Conservation (phyloP, 208 protist genomes). For the Leptomonas seymouri region DNA sequence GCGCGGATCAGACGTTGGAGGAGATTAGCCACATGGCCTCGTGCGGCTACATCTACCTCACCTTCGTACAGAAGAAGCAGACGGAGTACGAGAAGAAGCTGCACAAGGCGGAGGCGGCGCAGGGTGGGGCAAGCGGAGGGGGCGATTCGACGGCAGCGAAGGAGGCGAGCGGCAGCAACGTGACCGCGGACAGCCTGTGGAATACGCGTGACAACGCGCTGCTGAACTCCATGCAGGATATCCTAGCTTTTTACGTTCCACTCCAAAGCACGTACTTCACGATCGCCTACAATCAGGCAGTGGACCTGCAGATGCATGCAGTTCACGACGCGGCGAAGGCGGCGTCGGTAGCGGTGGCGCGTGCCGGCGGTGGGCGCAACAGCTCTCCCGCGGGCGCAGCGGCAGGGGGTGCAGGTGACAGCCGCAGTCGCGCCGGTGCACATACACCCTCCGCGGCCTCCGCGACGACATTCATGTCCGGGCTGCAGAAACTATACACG, state of each 20-base stretch:
- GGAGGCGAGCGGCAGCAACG: not conserved
- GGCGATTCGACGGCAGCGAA: not conserved
- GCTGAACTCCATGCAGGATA: constrained; percentile 76
- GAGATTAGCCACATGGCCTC: constrained; percentile 87
- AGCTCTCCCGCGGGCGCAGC: not conserved
- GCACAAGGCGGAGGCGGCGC: constrained; percentile 1
- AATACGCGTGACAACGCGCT: constrained; percentile 43
- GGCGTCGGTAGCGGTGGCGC: constrained; percentile 17
- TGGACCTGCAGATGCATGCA: constrained; percentile 63
- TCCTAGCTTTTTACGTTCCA: constrained; percentile 77
- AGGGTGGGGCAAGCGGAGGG: not conserved
- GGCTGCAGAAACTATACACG: constrained; percentile 61
- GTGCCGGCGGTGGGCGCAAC: not conserved
- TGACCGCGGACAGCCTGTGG: constrained; percentile 30
- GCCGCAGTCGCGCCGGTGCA: not conserved
- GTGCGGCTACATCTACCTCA: constrained; percentile 84
- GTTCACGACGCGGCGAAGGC: constrained; percentile 32
- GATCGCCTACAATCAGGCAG: constrained; percentile 72
- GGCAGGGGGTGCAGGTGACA: not conserved
- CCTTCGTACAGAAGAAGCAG: constrained; percentile 66
- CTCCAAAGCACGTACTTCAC: constrained; percentile 80
- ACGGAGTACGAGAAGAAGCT: constrained; percentile 37
- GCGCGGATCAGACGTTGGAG: constrained; percentile 80
- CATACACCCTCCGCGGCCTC: constrained; percentile 17
- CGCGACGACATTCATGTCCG: constrained; percentile 56